A percentile compares a stretch with the other conserved stretches of the same genome.
Evolutionary conservation across 1,139 yeast genomes (phyloP).

Genomic region (Pichia sp.): DNA sequence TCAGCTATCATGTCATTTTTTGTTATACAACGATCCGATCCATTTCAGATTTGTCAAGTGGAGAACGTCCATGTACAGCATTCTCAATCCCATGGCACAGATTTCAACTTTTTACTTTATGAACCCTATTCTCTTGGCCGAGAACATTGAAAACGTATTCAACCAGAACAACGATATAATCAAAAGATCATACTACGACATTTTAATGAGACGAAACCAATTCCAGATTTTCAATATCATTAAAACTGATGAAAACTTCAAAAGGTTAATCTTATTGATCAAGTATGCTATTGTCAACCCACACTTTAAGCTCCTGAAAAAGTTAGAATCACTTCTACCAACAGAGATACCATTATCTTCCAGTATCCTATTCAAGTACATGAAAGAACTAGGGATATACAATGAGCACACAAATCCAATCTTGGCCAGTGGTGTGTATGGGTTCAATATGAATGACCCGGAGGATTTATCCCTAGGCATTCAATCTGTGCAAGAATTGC

Average conservation of each 20-base stretch:
- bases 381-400: conserved; percentile 16
- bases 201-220: conserved; percentile 9
- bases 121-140: conserved; percentile 17
- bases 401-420: conserved; percentile 12
- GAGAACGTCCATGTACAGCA: conserved; percentile 10
- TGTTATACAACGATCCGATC: conserved; percentile 21
- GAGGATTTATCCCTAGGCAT: conserved; percentile 4
- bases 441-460: conserved; percentile 5
- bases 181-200: conserved; percentile 9
- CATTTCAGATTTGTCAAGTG: conserved; percentile 16
- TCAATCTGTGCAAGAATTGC: conserved; percentile 6
- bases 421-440: conserved; percentile 21
- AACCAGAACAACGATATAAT: conserved; percentile 8
- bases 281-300: conserved; percentile 24
- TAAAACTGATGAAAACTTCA: conserved; percentile 14
- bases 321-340: conserved; percentile 11
- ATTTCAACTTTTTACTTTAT: conserved; percentile 17
- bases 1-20: conserved; percentile 16
- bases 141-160: conserved; percentile 12
- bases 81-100: conserved; percentile 15
- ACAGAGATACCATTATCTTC: conserved; percentile 5
- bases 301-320: conserved; percentile 15
- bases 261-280: conserved; percentile 19
- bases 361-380: conserved; percentile 10
- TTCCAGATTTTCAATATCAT: conserved; percentile 15